Conservation (phyloP, 495 filamentous ascomycete genomes). For the Neurospora discreta region DNA sequence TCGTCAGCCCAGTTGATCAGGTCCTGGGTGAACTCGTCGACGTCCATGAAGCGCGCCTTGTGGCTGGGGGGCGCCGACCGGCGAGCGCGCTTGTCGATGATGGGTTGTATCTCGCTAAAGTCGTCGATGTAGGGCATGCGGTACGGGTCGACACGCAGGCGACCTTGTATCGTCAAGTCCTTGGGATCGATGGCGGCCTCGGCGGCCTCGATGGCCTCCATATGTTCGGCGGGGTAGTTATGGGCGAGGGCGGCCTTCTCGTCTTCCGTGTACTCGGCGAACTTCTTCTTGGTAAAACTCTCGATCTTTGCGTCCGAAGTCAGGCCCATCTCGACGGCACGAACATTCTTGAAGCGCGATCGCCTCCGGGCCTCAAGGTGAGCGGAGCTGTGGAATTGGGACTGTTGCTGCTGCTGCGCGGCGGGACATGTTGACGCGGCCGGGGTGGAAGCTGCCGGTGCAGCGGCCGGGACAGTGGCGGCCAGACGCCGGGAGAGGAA, state of each 20-base stretch:
- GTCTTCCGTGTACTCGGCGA: constrained; percentile 54
- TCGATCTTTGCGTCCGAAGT: constrained; percentile 26
- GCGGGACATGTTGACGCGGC: constrained; percentile 8
- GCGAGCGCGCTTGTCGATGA: constrained; percentile 49
- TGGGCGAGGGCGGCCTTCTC: constrained; percentile 52
- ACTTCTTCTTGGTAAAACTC: constrained; percentile 34
- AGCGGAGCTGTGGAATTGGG: constrained; percentile 33
- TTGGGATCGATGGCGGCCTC: constrained; percentile 69
- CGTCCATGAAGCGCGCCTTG: constrained; percentile 51
- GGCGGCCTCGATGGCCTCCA: constrained; percentile 75
- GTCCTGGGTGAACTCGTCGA: constrained; percentile 46
- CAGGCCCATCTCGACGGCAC: constrained; percentile 33
- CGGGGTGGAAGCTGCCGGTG: constrained; percentile 2
- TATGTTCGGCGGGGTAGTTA: constrained; percentile 68
- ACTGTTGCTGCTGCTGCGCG: constrained; percentile 7
- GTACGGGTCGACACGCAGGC: constrained; percentile 59
- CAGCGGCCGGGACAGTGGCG: constrained; percentile 2
- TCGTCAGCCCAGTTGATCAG: constrained; percentile 35
- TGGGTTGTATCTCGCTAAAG: constrained; percentile 61
- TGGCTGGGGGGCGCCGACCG: constrained; percentile 36
- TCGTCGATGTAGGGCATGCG: constrained; percentile 74
- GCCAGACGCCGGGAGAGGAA: constrained; percentile 22
- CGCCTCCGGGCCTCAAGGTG: constrained; percentile 26
- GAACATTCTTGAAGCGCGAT: constrained; percentile 33
- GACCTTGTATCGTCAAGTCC: constrained; percentile 64